Evolutionary conservation across 495 filamentous ascomycete species (phyloP), one percentile per base, ranked within the genome.

Genomic region (Emericellopsis terricola): DNA sequence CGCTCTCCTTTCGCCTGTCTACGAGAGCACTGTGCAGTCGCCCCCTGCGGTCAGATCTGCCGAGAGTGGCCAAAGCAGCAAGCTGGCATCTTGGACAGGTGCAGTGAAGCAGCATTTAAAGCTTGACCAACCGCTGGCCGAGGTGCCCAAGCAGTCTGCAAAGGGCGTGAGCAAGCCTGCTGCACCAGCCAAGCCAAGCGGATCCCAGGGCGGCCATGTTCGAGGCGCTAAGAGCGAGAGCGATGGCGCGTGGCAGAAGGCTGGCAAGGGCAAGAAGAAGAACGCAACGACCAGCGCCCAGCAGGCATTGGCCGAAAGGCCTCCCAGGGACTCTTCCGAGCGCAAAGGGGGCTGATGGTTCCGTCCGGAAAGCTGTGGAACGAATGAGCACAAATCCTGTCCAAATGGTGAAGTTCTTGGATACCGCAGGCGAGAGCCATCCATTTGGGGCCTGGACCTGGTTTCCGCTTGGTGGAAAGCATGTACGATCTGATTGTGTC

Each of bases 321-420:
- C 50, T 16, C 64, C 65, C 4, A 65, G 55, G 39, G 57, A 64
- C 17, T 59, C 64, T 8, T 51, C 56, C 11, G 67, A 71, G 23
- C 61, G 66, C 29, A 69, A 68, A 34, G 66, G 66, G 2, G 66
- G 66, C 19, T 71, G 49, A 58, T 19, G 5, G n/a, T n/a, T n/a
- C n/a, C n/a, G n/a, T n/a, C n/a, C n/a, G n/a, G n/a, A n/a, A n/a
- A n/a, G n/a, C n/a, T n/a, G n/a, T n/a, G n/a, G n/a, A n/a, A n/a
- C n/a, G n/a, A n/a, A n/a, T n/a, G n/a, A n/a, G n/a, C n/a, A n/a
- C n/a, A n/a, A n/a, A n/a, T n/a, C n/a, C n/a, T n/a, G n/a, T n/a
- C n/a, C n/a, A n/a, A n/a, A n/a, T n/a, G n/a, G n/a, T n/a, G n/a
- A n/a, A n/a, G n/a, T n/a, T n/a, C n/a, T n/a, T n/a, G n/a, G n/a